Conservation (phyloP, 2,329 filamentous ascomycete species). For the Beauveria varroae region DNA sequence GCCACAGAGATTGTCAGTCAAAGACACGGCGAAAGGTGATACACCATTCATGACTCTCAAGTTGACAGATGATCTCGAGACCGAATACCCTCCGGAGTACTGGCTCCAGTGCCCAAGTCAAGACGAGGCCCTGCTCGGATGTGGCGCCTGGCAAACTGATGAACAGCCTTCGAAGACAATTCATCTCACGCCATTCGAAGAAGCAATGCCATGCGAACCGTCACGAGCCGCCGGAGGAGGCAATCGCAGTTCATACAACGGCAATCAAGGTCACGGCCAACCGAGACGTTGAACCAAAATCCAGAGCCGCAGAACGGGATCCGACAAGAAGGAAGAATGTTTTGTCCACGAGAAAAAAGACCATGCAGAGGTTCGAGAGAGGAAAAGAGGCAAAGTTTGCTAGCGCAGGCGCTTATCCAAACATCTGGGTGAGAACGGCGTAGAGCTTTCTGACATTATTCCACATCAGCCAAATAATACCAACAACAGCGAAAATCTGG, state of each 20-base stretch:
- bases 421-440: neutral
- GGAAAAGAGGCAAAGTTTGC: neutral
- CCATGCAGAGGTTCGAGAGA: neutral
- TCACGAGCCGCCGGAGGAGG: too few species aligned
- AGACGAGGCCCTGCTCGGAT: neutral
- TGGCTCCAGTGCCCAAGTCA: neutral
- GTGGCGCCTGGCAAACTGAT: neutral
- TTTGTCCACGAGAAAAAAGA: neutral
- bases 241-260: neutral
- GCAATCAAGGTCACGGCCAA: neutral
- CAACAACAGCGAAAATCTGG: slow-evolving; percentile 45
- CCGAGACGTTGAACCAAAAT: neutral
- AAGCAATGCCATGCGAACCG: neutral
- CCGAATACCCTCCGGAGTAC: neutral
- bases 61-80: neutral
- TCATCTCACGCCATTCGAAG: neutral
- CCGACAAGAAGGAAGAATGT: neutral
- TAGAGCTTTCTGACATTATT: slow-evolving; percentile 27
- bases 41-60: neutral
- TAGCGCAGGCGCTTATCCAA: neutral
- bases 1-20: neutral
- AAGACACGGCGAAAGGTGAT: neutral
- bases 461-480: slow-evolving; percentile 34
- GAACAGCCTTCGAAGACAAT: neutral
- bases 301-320: neutral